These are phyloP conservation scores for Colletotrichum sp. DNA, from an alignment of 2,329 filamentous ascomycete genomes.

Conservation along the genomic window DNA sequence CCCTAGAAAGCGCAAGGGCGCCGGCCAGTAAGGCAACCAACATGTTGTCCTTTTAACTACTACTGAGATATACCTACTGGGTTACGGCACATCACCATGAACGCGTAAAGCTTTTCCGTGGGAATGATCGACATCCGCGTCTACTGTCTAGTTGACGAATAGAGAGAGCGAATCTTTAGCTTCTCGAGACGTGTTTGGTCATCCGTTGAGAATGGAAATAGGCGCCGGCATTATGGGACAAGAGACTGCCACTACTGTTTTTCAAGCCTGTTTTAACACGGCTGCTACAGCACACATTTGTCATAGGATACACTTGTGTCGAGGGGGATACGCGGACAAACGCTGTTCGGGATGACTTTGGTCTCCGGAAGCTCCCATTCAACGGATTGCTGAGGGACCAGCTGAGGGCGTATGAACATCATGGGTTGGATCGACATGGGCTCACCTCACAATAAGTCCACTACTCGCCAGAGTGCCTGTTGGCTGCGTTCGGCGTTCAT, in stretches of 20 bases:
- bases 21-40: neutral
- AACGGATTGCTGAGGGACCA: neutral
- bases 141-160: neutral
- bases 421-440: neutral
- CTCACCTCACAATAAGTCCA: neutral
- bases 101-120: neutral
- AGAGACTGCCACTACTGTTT: neutral
- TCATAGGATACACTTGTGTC: neutral
- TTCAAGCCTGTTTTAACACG: neutral
- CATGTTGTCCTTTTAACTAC: neutral
- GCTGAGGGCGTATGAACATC: neutral
- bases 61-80: neutral
- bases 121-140: neutral
- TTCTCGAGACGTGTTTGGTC: neutral
- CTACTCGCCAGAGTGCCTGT: neutral
- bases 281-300: neutral
- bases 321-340: neutral
- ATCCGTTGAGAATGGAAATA: neutral
- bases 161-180: neutral
- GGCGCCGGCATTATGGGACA: neutral
- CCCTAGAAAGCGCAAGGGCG: constrained; percentile 24
- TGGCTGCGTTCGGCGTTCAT: neutral
- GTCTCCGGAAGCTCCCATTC: neutral
- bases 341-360: neutral
- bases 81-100: neutral